These are phyloP conservation scores for Zymoseptoria crescenta DNA, from an alignment of 2,329 filamentous ascomycete genomes.

Conservation along the genomic window DNA sequence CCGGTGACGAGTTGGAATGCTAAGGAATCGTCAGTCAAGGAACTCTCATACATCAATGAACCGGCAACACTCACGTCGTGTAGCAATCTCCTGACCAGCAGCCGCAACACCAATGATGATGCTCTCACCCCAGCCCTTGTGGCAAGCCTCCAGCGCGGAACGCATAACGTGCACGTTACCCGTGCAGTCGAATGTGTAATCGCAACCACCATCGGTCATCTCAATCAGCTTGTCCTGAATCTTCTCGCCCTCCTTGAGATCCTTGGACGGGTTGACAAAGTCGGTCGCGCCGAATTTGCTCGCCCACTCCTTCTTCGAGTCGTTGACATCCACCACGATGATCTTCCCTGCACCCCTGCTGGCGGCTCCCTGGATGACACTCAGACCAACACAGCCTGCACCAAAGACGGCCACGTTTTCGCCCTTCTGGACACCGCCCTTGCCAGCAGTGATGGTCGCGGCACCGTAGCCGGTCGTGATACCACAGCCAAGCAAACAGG, in stretches of 20 bases:
- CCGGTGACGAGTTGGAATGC: conserved; percentile 98
- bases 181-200: conserved; percentile 99
- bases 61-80: conserved; percentile 63
- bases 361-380: conserved; percentile 88
- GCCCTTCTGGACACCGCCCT: conserved; percentile 64
- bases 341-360: conserved; percentile 72
- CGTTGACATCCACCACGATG: conserved; percentile 76
- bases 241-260: conserved; percentile 53
- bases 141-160: conserved; percentile 89
- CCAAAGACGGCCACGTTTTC: conserved; percentile 89
- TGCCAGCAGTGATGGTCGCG: conserved; percentile 80
- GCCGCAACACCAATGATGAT: conserved; percentile 97
- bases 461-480: conserved; percentile 98
- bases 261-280: conserved; percentile 86
- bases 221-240: conserved; percentile 91
- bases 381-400: conserved; percentile 90
- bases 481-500: conserved; percentile 91
- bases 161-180: conserved; percentile 96
- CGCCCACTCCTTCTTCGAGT: conserved; percentile 82
- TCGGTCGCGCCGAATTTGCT: conserved; percentile 93
- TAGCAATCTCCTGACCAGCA: conserved; percentile 90
- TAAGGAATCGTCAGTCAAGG: conserved; percentile 31
- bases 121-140: conserved; percentile 98
- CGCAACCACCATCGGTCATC: conserved; percentile 95
- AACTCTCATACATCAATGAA: background rate